A percentile compares a stretch with the other conserved stretches of the same genome.
Conservation (phyloP, 768 basidiomycete species). For the Termitomyces sp. region DNA sequence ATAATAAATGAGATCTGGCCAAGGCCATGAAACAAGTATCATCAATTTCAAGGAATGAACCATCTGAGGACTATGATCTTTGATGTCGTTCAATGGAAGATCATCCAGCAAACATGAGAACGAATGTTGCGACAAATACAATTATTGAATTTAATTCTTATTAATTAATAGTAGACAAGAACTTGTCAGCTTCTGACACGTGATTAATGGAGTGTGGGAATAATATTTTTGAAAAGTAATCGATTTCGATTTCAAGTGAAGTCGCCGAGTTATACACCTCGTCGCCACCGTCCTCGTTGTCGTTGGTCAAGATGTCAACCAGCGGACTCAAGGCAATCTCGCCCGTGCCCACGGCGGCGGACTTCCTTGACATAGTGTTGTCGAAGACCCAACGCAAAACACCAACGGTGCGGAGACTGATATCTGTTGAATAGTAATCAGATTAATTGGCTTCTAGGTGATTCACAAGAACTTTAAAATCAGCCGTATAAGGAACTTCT, state of each 20-base stretch:
- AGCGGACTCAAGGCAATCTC: constrained; percentile 95
- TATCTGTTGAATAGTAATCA: neutral
- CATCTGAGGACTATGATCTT: too few relatives aligned
- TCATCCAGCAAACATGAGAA: too few relatives aligned
- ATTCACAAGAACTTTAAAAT: constrained; percentile 99
- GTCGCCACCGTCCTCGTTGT: neutral
- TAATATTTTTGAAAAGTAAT: constrained; percentile 13
- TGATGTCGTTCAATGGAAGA: too few relatives aligned
- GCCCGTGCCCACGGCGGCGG: constrained; percentile 94
- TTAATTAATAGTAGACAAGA: too few relatives aligned
- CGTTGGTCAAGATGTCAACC: constrained; percentile 51
- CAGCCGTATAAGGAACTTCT: constrained; percentile 94
- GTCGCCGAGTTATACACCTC: neutral
- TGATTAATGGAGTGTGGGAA: constrained; percentile 4
- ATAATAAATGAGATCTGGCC: neutral
- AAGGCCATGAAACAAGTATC: neutral
- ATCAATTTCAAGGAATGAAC: too few relatives aligned
- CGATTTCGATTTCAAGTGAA: constrained; percentile 6
- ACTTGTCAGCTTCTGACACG: constrained; percentile 2
- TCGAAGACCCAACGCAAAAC: constrained; percentile 97
- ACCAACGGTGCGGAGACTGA: constrained; percentile 60
- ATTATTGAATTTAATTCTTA: too few relatives aligned
- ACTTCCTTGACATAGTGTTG: constrained; percentile 91
- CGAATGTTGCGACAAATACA: too few relatives aligned
- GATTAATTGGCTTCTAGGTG: constrained; percentile 43